These are phyloP conservation scores for Paxillus ammoniavirescens DNA, from an alignment of 768 basidiomycete species.

Conservation along the genomic window DNA sequence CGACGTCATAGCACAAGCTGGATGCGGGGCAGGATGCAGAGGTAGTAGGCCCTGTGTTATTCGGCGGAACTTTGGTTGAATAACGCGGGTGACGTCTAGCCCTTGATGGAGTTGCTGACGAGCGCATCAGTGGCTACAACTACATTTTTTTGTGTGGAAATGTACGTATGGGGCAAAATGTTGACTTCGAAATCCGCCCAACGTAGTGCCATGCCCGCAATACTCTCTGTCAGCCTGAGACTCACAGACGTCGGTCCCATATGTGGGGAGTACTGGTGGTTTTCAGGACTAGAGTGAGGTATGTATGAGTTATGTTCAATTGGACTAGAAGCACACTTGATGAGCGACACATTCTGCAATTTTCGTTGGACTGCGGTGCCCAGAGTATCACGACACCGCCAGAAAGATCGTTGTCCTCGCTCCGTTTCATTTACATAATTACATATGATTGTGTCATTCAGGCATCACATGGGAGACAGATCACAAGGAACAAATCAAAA, in stretches of 20 bases:
- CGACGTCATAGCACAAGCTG: slow-evolving; percentile 31
- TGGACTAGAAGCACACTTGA: background rate
- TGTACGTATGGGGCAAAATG: slow-evolving; percentile 7
- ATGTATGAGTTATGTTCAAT: background rate
- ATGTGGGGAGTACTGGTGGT: slow-evolving; percentile 1
- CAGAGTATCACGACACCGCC: too few species aligned
- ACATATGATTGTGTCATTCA: too few species aligned
- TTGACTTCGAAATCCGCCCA: background rate
- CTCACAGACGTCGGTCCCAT: slow-evolving; percentile 14
- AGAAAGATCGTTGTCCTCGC: too few species aligned
- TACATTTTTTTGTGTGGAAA: background rate
- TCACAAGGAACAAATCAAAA: too few species aligned
- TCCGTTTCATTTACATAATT: too few species aligned
- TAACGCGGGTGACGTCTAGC: background rate
- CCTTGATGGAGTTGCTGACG: background rate
- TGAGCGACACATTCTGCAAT: background rate
- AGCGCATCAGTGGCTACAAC: background rate
- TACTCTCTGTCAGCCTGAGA: background rate
- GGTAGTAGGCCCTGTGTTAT: background rate
- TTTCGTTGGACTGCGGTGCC: too few species aligned
- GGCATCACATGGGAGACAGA: too few species aligned
- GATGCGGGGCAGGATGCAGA: background rate
- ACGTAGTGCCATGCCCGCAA: background rate
- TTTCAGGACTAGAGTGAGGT: slow-evolving; percentile 26
- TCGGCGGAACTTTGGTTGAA: background rate